Conservation (phyloP, 148 eudicot genomes). For the Arctostaphylos glauca region DNA sequence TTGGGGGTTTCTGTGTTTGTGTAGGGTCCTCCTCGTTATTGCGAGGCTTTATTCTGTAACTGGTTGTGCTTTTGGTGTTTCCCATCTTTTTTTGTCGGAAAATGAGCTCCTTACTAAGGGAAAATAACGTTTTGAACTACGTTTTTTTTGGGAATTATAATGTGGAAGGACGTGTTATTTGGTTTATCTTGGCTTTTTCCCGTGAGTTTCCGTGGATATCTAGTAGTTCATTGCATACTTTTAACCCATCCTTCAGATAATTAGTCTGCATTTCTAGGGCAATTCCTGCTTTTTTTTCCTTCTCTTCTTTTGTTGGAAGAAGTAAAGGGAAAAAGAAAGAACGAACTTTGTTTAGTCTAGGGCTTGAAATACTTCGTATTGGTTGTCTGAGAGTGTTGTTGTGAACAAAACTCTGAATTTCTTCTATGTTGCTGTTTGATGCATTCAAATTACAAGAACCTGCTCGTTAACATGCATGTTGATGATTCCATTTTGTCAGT, state of each 20-base stretch:
- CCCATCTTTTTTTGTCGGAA: no score
- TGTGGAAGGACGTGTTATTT: neutral
- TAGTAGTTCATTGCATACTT: neutral
- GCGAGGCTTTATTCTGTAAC: neutral
- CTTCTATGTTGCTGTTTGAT: neutral
- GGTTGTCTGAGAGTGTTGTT: neutral
- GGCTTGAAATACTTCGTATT: neutral
- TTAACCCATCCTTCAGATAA: neutral
- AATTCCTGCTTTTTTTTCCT: neutral
- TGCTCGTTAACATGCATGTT: neutral
- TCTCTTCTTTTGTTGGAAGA: neutral
- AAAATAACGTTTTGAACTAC: neutral
- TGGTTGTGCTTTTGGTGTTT: neutral
- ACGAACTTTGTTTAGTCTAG: neutral
- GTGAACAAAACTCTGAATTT: neutral
- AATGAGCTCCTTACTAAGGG: neutral
- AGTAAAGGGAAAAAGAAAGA: neutral
- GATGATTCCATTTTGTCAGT: neutral
- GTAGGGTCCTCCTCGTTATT: neutral
- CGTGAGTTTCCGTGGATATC: neutral
- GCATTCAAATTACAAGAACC: neutral
- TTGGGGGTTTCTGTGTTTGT: neutral
- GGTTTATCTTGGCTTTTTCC: neutral
- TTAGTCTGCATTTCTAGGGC: neutral
- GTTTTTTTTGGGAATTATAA: neutral